phyloP scores from a whole-genome alignment of 768 basidiomycete species.

The Exidia glandulosa region DNA sequence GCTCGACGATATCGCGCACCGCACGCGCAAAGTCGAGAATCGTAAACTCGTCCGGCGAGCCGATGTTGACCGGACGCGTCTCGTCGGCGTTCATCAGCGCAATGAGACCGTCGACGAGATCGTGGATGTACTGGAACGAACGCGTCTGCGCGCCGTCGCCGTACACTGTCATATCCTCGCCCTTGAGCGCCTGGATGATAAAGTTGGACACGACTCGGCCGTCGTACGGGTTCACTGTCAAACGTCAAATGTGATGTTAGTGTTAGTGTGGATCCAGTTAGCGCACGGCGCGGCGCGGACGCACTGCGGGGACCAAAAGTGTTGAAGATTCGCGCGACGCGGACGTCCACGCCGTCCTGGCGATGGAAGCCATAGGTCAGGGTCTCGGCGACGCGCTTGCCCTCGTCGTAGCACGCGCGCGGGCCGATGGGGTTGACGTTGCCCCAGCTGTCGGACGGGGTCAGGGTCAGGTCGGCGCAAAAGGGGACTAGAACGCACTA shows the following conservation, averaged over 20 bases:
- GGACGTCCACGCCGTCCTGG: constrained; percentile 91
- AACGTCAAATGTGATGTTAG: no score
- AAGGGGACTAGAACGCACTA: constrained; percentile 48
- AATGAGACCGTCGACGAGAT: constrained; percentile 88
- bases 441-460: constrained; percentile 57
- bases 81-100: constrained; percentile 92
- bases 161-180: constrained; percentile 95
- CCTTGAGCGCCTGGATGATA: constrained; percentile 92
- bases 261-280: no score
- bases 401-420: constrained; percentile 99
- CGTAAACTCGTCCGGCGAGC: constrained; percentile 90
- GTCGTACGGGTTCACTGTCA: constrained; percentile 95
- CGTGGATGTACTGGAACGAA: constrained; percentile 97
- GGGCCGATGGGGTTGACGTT: constrained; percentile 98
- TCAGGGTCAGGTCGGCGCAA: constrained; percentile 6
- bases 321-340: constrained; percentile 98
- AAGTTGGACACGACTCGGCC: constrained; percentile 99
- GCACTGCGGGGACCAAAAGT: constrained; percentile 71
- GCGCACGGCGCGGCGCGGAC: no score
- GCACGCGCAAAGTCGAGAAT: constrained; percentile 90
- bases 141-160: constrained; percentile 90
- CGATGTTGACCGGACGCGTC: constrained; percentile 91
- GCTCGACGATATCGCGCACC: constrained; percentile 85
- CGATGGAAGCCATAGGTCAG: constrained; percentile 92
- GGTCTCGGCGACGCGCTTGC: constrained; percentile 97